Base-by-base conservation (phyloP, 2,329 filamentous ascomycete species). In the Ustulina deusta region DNA sequence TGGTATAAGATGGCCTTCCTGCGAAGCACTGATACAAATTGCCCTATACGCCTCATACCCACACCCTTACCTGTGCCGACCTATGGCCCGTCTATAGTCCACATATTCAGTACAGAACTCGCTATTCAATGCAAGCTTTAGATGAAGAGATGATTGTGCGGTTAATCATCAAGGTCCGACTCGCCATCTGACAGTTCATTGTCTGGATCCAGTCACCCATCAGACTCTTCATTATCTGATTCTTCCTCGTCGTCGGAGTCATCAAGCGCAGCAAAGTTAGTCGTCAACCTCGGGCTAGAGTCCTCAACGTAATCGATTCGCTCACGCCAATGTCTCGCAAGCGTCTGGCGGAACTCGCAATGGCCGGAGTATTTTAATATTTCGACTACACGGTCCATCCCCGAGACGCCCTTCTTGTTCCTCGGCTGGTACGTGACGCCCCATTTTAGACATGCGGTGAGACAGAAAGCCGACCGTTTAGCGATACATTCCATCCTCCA, bases 361-460 rank as follows among this genome's bases (percentile, higher is more conserved):
- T 20, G 32, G 63, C 71, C 38, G n/a, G 42, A 54, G 36, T 73
- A 72, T 13, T 49, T 49, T 55, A 70, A 25, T 56, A 70, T 68
- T 4, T 55, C 44, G 17, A 62, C 62, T 3, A 72, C 48, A 48
- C 63, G 52, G 25, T 71, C 63, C 17, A 66, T 17, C 5, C 63
- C 65, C 10, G 70, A 69, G n/a, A 69, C 54, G 17, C 71, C 70
- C 17, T 63, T 49, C 10, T 44, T 36, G 32, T 74, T 72, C 55
- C 38, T 59, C 44, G 20, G 11, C 13, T 58, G 13, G 34, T 36
- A 58, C 38, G 51, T 38, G 29, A 55, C 69, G n/a, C 42, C 61
- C 17, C 9, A 22, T 3, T 54, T 6, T 3, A 74, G 67, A 32
- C 71, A 63, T 17, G 34, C 42, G 7, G 56, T n/a, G 9, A 71